These are phyloP conservation scores for Zalaria sp. DNA, from an alignment of 2,329 filamentous ascomycete genomes.

Conservation along the genomic window DNA sequence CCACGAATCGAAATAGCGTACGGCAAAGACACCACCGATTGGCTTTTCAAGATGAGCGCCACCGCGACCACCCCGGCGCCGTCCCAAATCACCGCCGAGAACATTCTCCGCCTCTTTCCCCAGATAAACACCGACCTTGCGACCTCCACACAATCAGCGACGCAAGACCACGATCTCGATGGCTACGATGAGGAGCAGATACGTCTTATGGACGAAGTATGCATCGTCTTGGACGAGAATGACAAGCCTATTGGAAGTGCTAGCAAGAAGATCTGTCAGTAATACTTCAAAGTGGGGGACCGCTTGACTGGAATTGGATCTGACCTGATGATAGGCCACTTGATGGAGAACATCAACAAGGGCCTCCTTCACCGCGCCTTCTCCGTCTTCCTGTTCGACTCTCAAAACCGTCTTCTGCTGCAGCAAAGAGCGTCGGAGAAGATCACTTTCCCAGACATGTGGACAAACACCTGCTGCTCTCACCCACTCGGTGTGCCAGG, in stretches of 20 bases:
- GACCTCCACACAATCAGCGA: conserved; percentile 40
- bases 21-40: no score
- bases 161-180: conserved; percentile 54
- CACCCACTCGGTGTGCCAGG: conserved; percentile 84
- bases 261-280: conserved; percentile 92
- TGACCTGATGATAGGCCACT: conserved; percentile 50
- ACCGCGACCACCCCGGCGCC: conserved; percentile 19
- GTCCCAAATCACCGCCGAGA: conserved; percentile 66
- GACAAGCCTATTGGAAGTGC: conserved; percentile 88
- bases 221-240: conserved; percentile 88
- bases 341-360: conserved; percentile 97
- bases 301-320: not conserved
- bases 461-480: conserved; percentile 99
- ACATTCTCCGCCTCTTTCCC: conserved; percentile 77
- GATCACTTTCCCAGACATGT: conserved; percentile 99
- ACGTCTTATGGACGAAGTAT: conserved; percentile 95
- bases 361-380: conserved; percentile 94
- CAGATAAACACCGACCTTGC: conserved; percentile 55
- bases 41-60: conserved; percentile 13
- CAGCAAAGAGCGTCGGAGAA: conserved; percentile 94
- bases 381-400: conserved; percentile 95
- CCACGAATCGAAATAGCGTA: no score
- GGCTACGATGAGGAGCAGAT: conserved; percentile 98
- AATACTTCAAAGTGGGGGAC: not conserved
- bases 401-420: conserved; percentile 78